These are phyloP conservation scores for Crithidia mellificae DNA, from an alignment of 208 protist species.

Conservation along the genomic window DNA sequence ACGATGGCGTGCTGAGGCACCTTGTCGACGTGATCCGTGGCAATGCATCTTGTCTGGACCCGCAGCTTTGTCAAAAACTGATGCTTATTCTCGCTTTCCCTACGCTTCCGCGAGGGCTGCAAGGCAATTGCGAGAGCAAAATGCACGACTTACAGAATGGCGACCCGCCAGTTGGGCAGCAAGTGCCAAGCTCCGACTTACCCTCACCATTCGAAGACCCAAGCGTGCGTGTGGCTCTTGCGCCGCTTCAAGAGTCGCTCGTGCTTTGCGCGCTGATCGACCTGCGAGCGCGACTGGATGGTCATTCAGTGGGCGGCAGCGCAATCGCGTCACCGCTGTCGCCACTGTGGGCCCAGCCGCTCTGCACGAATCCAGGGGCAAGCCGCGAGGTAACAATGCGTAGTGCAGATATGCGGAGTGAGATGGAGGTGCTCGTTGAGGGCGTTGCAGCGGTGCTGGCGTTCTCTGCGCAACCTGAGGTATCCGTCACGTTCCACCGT, in stretches of 20 bases:
- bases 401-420: background rate
- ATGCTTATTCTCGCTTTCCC: constrained; percentile 17
- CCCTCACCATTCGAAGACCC: background rate
- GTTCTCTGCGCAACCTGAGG: background rate
- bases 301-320: background rate
- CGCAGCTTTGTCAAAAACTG: constrained; percentile 9
- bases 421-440: background rate
- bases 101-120: constrained; percentile 6
- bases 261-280: constrained; percentile 12
- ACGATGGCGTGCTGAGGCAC: constrained; percentile 25
- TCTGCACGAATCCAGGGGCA: background rate
- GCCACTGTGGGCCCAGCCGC: background rate
- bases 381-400: no score
- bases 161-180: no score
- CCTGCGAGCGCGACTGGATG: constrained; percentile 4
- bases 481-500: background rate
- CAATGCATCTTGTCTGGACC: constrained; percentile 26
- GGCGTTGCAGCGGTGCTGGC: constrained; percentile 21
- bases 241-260: constrained; percentile 12
- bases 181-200: background rate
- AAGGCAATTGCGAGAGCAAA: background rate
- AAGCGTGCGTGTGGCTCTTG: constrained; percentile 11
- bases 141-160: background rate
- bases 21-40: constrained; percentile 20
- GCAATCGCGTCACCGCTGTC: background rate